phyloP scores from a whole-genome alignment of 2,329 filamentous ascomycete genomes.

The Keithomyces neogunnii region DNA sequence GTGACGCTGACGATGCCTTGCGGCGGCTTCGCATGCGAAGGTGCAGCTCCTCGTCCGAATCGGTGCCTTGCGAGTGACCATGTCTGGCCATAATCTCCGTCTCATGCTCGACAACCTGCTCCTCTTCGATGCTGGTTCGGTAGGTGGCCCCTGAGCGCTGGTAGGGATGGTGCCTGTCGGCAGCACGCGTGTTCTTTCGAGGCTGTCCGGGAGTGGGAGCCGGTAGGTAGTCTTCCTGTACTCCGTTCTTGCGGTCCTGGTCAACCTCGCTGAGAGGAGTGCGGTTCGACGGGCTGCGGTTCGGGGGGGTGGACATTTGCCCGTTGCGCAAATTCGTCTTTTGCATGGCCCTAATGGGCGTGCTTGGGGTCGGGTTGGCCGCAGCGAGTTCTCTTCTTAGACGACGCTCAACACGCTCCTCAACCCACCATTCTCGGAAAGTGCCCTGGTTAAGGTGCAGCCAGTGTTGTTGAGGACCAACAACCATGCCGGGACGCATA shows the following conservation, averaged over 20 bases:
- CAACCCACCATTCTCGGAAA: conserved; percentile 98
- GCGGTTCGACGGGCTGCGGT: conserved; percentile 65
- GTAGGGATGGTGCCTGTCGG: conserved; percentile 70
- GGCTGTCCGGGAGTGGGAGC: conserved; percentile 94
- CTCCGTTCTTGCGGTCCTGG: conserved; percentile 60
- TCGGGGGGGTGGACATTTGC: conserved; percentile 76
- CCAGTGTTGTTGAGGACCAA: conserved; percentile 98
- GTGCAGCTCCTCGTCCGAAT: conserved; percentile 78
- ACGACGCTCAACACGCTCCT: conserved; percentile 70
- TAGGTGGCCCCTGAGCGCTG: conserved; percentile 44
- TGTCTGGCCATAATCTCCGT: conserved; percentile 54
- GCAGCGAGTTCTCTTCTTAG: conserved; percentile 51
- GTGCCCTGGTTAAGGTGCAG: conserved; percentile 92
- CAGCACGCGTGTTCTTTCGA: conserved; percentile 71
- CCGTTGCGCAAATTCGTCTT: conserved; percentile 52
- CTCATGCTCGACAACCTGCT: conserved; percentile 46
- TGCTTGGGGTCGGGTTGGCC: conserved; percentile 43
- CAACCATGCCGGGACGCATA: conserved; percentile 98
- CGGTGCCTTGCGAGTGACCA: conserved; percentile 52
- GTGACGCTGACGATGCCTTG: conserved; percentile 53
- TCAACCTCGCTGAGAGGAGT: conserved; percentile 92
- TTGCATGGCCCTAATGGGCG: conserved; percentile 53
- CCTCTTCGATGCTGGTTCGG: conserved; percentile 34
- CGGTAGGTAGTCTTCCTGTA: conserved; percentile 86
- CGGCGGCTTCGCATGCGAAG: conserved; percentile 63